Conservation (phyloP, 139 green algal species). For the Raphidocelis subcapitata region DNA sequence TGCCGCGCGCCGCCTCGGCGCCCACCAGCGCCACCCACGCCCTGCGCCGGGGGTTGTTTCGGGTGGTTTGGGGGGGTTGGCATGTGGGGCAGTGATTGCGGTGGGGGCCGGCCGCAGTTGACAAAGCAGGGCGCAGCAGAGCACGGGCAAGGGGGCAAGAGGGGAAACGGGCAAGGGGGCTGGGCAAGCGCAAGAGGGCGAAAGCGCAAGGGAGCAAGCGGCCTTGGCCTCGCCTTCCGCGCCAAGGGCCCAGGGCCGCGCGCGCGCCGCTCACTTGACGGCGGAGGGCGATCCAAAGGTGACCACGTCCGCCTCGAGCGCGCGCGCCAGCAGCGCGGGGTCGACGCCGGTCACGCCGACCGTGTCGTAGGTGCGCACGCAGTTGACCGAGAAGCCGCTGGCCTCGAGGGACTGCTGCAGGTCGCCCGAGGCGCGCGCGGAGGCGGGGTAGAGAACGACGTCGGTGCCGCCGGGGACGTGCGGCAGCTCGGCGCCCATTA, state of each 20-base stretch:
- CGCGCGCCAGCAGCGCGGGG: constrained; percentile 37
- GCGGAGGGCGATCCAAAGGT: constrained; percentile 86
- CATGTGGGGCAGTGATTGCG: no score
- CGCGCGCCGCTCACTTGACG: constrained; percentile 76
- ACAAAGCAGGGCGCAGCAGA: no score
- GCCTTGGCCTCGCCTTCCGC: no score
- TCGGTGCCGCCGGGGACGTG: constrained; percentile 44
- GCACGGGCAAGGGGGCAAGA: no score
- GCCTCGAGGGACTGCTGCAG: constrained; percentile 68
- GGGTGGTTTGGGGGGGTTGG: no score
- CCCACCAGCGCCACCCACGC: constrained; percentile 75
- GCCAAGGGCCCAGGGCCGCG: no score
- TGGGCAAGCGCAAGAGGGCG: no score
- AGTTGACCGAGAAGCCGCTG: constrained; percentile 65
- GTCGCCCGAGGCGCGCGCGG: constrained; percentile 62
- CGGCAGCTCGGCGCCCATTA: constrained; percentile 76
- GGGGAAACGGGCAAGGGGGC: no score
- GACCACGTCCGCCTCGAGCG: constrained; percentile 59
- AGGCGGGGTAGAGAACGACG: constrained; percentile 82
- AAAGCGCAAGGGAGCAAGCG: no score
- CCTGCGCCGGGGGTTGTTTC: constrained; percentile 20
- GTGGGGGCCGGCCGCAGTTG: no score
- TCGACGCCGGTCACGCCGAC: constrained; percentile 48
- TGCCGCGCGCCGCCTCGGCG: constrained; percentile 27
- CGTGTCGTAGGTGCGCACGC: constrained; percentile 90